Evolutionary conservation across 441 rosid species (phyloP), one percentile per base, ranked within the genome.

Genomic region (Codiaeum variegatum): DNA sequence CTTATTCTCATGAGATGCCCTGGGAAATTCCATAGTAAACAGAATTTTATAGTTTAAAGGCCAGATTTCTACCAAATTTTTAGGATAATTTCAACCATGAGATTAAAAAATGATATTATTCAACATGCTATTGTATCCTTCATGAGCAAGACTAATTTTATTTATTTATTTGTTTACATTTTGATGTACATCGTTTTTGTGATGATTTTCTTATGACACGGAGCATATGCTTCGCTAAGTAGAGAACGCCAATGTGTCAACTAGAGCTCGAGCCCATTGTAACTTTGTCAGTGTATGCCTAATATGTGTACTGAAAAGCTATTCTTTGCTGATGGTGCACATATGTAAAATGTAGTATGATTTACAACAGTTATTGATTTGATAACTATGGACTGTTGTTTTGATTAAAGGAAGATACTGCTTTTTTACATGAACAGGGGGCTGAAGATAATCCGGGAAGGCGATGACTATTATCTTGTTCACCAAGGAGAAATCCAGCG

Each of bases 381-480:
- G 65, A 56, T 9, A 10, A 56, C 4, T 8, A 21, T 49, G 46
- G 62, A 23, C n/a, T 5, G 29, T 11, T 21, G 8, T 26, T 32
- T 3, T 26, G 62, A 36, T 7, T 32, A 29, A 29, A 34, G 26
- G 31, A 28, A 11, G 26, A 46, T 19, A 29, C 19, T 34, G 51
- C 40, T 55, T 4, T 5, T 38, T 73, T 40, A 15, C 34, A 19
- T 67, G 54, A 40, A 66, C 69, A 85, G 91, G 78, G 91, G 87
- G 42, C 74, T 81, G 75, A 85, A 80, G 83, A 84, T 85, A 84
- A 80, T 84, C 61, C 75, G 85, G 70, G 91, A 87, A 81, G 89
- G 88, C 0, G 71, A 62, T 9, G 83, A 83, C 65, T 87, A 85
- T 75, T 83, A 77, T 63, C 73, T 84, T 42, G 80, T 83, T 69